Conservation (phyloP, 2,329 filamentous ascomycete genomes). For the Trichoderma endophyticum region DNA sequence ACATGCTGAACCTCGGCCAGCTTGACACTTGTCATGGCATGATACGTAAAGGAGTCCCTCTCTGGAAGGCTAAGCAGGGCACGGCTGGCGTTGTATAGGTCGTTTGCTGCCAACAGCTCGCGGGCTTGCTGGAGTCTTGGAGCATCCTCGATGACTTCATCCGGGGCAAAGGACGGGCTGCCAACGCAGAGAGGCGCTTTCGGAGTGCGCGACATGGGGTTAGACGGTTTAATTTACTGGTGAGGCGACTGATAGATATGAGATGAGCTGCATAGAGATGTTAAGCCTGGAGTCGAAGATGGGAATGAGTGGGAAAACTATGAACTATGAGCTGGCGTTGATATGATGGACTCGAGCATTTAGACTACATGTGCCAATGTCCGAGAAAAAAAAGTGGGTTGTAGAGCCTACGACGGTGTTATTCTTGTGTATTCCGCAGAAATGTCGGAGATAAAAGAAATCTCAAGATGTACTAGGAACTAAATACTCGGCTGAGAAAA, state of each 20-base stretch:
- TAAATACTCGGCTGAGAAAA: background rate
- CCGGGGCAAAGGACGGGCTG: slow-evolving; percentile 43
- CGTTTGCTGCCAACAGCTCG: slow-evolving; percentile 40
- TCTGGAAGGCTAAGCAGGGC: slow-evolving; percentile 44
- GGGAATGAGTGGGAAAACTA: background rate
- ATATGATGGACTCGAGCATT: background rate
- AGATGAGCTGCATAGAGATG: background rate
- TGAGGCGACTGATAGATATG: background rate
- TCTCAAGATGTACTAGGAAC: background rate
- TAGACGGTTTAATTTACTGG: background rate
- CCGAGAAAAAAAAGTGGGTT: background rate
- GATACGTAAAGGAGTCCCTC: slow-evolving; percentile 48
- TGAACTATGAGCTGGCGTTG: background rate
- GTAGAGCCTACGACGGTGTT: background rate
- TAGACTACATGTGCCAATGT: background rate
- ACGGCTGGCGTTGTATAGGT: slow-evolving; percentile 45
- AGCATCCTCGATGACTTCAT: slow-evolving; percentile 38
- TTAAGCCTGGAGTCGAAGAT: background rate
- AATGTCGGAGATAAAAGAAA: background rate
- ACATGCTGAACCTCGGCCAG: slow-evolving; percentile 48
- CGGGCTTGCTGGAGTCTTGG: slow-evolving; percentile 37
- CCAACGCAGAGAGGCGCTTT: slow-evolving; percentile 42
- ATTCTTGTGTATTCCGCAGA: background rate
- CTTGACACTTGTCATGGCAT: slow-evolving; percentile 49
- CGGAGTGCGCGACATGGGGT: slow-evolving; percentile 28